A percentile compares a stretch with the other conserved stretches of the same genome.
Conservation (phyloP, 1,284 basidiomycete species). For the Trametes hirsuta region DNA sequence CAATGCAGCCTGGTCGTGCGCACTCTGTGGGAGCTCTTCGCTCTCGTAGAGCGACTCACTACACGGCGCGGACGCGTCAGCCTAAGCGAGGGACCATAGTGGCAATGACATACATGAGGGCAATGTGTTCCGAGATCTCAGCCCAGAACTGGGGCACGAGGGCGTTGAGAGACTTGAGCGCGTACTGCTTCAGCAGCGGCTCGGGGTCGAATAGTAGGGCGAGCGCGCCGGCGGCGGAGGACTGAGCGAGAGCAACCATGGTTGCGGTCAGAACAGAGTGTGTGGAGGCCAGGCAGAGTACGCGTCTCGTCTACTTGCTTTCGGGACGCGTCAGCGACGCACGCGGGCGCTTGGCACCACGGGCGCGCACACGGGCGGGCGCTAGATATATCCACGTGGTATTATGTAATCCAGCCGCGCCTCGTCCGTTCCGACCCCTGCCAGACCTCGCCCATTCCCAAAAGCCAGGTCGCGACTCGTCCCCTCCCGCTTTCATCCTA, state of each 20-base stretch:
- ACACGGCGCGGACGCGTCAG: slow-evolving; percentile 25
- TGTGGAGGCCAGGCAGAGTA: slow-evolving; percentile 15
- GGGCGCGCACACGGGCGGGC: background rate
- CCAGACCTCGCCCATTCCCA: slow-evolving; percentile 29
- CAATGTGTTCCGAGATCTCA: slow-evolving; percentile 94
- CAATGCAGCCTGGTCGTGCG: slow-evolving; percentile 82
- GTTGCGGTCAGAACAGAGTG: slow-evolving; percentile 18
- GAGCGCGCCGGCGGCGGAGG: slow-evolving; percentile 87
- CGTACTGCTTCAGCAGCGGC: slow-evolving; percentile 85
- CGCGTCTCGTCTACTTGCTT: slow-evolving; percentile 21
- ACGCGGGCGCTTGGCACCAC: slow-evolving; percentile 6
- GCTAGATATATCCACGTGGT: background rate
- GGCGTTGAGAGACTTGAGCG: slow-evolving; percentile 79
- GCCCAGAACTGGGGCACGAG: slow-evolving; percentile 96
- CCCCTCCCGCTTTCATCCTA: slow-evolving; percentile 29
- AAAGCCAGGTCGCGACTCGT: slow-evolving; percentile 21
- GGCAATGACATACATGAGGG: slow-evolving; percentile 71
- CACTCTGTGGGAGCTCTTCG: slow-evolving; percentile 69
- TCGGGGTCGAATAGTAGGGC: slow-evolving; percentile 89
- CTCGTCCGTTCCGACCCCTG: slow-evolving; percentile 25
- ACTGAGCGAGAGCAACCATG: slow-evolving; percentile 71
- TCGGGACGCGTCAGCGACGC: slow-evolving; percentile 32
- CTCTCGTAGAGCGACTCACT: slow-evolving; percentile 92
- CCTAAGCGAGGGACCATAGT: slow-evolving; percentile 7
- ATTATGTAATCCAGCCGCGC: slow-evolving; percentile 24